Percentiles rank a stretch among this genome's conserved stretches.
These are phyloP conservation scores for Exserohilum turcica DNA, from an alignment of 2,329 filamentous ascomycete species.

Conservation along the genomic window DNA sequence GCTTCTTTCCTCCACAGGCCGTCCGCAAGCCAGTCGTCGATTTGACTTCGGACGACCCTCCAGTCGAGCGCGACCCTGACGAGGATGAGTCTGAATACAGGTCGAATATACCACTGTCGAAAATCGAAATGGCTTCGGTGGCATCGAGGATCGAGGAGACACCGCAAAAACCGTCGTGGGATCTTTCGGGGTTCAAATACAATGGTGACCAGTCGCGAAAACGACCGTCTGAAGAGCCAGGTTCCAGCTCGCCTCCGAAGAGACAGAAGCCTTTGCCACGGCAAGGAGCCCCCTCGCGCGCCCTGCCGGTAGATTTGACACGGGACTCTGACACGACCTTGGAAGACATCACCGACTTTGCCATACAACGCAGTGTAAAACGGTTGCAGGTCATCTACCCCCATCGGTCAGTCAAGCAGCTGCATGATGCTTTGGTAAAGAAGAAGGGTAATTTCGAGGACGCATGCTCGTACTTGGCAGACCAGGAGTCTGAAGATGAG, in stretches of 20 bases:
- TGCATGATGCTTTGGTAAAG: slow-evolving; percentile 57
- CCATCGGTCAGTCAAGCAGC: slow-evolving; percentile 52
- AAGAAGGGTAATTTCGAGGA: slow-evolving; percentile 61
- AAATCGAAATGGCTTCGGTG: slow-evolving; percentile 50
- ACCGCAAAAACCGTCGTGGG: slow-evolving; percentile 38
- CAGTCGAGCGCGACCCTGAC: slow-evolving; percentile 55
- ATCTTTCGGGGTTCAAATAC: slow-evolving; percentile 36
- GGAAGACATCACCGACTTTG: slow-evolving; percentile 51
- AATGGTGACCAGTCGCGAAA: slow-evolving; percentile 31
- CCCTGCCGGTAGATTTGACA: slow-evolving; percentile 39
- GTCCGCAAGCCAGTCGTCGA: slow-evolving; percentile 48
- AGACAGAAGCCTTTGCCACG: slow-evolving; percentile 28
- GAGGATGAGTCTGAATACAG: slow-evolving; percentile 49
- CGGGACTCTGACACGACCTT: slow-evolving; percentile 25
- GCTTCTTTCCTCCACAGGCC: slow-evolving; percentile 58
- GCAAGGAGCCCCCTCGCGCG: slow-evolving; percentile 43
- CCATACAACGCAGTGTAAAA: slow-evolving; percentile 57
- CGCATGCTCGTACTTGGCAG: slow-evolving; percentile 46
- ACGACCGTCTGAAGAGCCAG: slow-evolving; percentile 29
- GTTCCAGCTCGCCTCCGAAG: slow-evolving; percentile 30
- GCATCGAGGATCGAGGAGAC: slow-evolving; percentile 41
- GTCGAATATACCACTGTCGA: slow-evolving; percentile 66
- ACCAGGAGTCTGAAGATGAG: slow-evolving; percentile 44
- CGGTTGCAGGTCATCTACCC: slow-evolving; percentile 58
- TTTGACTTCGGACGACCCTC: slow-evolving; percentile 53